phyloP scores from a whole-genome alignment of 108 stramenopile genomes.

The Aurantiochytrium sp. region DNA sequence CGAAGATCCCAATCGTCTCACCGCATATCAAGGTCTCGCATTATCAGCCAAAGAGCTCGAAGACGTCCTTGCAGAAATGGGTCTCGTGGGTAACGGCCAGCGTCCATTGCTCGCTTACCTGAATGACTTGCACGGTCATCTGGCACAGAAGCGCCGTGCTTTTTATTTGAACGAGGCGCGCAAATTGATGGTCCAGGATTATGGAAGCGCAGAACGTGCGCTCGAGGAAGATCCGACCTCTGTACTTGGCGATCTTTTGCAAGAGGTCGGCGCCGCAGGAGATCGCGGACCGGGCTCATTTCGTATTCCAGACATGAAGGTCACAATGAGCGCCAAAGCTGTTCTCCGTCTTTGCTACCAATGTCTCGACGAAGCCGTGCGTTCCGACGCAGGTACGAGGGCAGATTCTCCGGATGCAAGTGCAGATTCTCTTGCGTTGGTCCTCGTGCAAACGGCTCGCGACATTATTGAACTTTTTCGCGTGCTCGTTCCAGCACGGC shows the following conservation, averaged over 20 bases:
- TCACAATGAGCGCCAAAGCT: not conserved
- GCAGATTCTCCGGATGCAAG: no score
- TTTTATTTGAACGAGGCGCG: not conserved
- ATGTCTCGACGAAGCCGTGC: not conserved
- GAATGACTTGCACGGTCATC: not conserved
- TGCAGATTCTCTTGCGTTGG: not conserved
- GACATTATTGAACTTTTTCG: not conserved
- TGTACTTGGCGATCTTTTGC: not conserved
- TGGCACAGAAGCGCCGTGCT: not conserved
- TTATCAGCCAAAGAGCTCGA: not conserved
- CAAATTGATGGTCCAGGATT: not conserved
- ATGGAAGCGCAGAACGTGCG: not conserved
- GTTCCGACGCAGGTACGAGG: not conserved
- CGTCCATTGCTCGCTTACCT: not conserved
- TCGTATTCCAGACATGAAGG: not conserved
- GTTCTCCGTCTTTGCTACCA: not conserved
- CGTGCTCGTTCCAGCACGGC: not conserved
- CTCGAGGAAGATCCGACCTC: not conserved
- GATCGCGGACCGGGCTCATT: not conserved
- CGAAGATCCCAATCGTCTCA: not conserved
- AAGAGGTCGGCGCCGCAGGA: not conserved
- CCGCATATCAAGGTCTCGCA: not conserved
- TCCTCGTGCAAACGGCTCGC: not conserved
- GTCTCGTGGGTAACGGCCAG: not conserved
- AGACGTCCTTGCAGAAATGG: not conserved